Percentiles rank a stretch among this genome's conserved stretches.
phyloP scores from a whole-genome alignment of 768 basidiomycete species.

The Russula brevipes region DNA sequence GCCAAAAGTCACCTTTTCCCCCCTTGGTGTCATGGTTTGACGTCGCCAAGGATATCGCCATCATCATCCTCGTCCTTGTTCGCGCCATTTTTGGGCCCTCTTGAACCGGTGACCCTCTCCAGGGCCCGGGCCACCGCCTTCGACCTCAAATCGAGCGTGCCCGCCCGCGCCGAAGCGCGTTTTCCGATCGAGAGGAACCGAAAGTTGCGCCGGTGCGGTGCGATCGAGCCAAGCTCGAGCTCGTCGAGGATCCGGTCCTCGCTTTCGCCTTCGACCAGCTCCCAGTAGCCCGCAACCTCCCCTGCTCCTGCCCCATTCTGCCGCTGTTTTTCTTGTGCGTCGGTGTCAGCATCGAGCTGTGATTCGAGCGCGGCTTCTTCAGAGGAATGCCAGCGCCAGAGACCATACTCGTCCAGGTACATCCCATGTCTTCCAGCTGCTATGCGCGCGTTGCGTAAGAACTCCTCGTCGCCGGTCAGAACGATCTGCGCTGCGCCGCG shows the following conservation, averaged over 20 bases:
- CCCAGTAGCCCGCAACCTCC: conserved; percentile 15
- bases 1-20: not conserved
- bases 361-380: conserved; percentile 12
- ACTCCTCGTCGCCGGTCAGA: conserved; percentile 52
- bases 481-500: conserved; percentile 49
- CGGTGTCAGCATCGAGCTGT: not conserved
- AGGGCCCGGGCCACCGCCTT: not conserved
- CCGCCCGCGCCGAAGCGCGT: conserved; percentile 10
- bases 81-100: not conserved
- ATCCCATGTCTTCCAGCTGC: conserved; percentile 44
- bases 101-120: not conserved
- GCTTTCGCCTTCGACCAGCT: conserved; percentile 21
- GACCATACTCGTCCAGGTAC: conserved; percentile 55
- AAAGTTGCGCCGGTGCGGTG: conserved; percentile 23
- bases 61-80: not conserved
- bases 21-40: not conserved
- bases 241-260: conserved; percentile 22
- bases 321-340: not conserved
- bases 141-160: not conserved
- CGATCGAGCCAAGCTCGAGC: conserved; percentile 18
- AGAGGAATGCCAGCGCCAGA: conserved; percentile 51
- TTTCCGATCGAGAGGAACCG: conserved; percentile 13
- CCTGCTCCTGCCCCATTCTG: not conserved
- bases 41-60: not conserved
- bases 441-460: conserved; percentile 39